phyloP scores from a whole-genome alignment of 495 filamentous ascomycete species.

The Penicillium verhagenii region DNA sequence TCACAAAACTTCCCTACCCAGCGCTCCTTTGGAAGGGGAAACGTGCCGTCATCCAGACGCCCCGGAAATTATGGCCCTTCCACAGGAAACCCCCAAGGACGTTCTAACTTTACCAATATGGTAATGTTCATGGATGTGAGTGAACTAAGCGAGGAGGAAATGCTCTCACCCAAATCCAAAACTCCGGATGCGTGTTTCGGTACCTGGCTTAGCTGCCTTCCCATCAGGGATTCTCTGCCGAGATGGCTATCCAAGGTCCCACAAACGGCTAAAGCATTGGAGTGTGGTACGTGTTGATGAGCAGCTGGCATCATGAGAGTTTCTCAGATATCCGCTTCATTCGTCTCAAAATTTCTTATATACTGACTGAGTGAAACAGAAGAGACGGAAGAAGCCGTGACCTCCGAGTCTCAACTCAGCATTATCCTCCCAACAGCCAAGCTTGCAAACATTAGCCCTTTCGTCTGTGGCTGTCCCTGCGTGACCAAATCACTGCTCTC shows the following conservation, averaged over 20 bases:
- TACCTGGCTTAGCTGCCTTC: neutral
- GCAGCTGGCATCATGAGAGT: neutral
- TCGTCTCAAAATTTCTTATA: neutral
- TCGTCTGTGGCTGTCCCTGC: slow-evolving; percentile 3
- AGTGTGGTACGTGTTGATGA: neutral
- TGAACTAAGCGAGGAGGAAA: neutral
- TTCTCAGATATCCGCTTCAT: neutral
- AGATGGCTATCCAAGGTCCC: neutral
- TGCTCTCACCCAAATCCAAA: neutral
- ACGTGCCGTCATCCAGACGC: neutral
- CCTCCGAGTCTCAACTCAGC: no score
- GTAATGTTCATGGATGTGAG: neutral
- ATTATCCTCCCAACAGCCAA: neutral
- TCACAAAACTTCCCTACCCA: neutral
- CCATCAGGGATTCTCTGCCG: neutral
- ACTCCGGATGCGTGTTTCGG: neutral
- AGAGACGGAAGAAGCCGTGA: neutral
- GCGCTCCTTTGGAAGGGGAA: neutral
- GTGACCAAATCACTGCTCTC: neutral
- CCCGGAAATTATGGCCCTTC: neutral
- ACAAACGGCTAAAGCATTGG: neutral
- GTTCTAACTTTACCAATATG: neutral
- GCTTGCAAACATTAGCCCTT: neutral
- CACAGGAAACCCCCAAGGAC: neutral
- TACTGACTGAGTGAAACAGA: no score